Base-by-base conservation (phyloP, 768 basidiomycete species). In the Porpolomopsis calyptriformis region DNA sequence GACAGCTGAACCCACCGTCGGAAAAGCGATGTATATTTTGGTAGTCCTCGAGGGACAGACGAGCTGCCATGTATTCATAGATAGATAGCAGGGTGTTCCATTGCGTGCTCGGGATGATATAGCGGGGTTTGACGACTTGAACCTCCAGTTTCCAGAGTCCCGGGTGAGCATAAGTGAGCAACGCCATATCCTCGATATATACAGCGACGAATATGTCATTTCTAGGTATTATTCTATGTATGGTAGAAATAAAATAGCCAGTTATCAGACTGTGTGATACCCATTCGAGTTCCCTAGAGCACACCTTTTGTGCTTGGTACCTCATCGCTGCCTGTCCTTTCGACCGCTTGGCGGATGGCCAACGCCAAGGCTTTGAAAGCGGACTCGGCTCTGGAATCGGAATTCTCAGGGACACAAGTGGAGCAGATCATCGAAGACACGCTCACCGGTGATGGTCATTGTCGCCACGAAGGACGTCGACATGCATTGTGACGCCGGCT, bases 301-400 rank as follows among this genome's bases (percentile, higher is more conserved):
- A 98, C 93, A 37, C 96, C 96, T 65, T 99, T 99, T 3, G 96
- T 98, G 58, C 89, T 92, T 0, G 94, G 94, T 24, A 97, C 80
- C 48, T 99, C 96, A 53, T 79, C 74, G 4, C 87, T 78, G 4
- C 91, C 91, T 1, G 93, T 97, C 45, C 72, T 73, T 60, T 89
- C 79, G 52, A 96, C 85, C n/a, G 96, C 96, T 63, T 97, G 81
- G 46, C 85, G 80, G 53, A 99, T 92, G 7, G 94, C 96, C 27
- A 99, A 70, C 0, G 96, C 96, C 16, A 98, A 66, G 1, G 96
- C 94, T 66, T 99, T 99, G 78, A 99, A 99, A 3, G 94, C 91
- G 2, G 93, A 91, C 64, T 99, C 96, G 10, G 93, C 82, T 44
- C 96, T 98, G 56, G 1, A 19, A 22, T 47, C 10, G 14, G 31